Evolutionary conservation across 805 yeast genomes (phyloP).

Genomic region (Teunomyces lycoperdinae): DNA sequence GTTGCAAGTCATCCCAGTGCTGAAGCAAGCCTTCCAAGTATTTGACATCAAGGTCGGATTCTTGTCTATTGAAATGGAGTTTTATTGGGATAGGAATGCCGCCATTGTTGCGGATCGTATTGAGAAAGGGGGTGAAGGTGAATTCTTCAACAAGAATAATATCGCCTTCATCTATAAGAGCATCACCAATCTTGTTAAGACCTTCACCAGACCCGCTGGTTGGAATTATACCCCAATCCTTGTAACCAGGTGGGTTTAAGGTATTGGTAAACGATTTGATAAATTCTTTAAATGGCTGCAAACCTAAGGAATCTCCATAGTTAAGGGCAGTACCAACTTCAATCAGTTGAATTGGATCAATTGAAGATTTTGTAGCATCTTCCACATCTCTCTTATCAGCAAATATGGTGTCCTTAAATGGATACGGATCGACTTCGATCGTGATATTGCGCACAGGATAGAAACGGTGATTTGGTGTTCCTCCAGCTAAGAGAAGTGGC

Average conservation of each 20-base stretch:
- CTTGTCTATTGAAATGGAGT: not conserved
- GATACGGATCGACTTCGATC: conserved; percentile 7
- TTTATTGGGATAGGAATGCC: conserved; percentile 3
- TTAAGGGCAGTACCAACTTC: not conserved
- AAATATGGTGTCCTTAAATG: conserved; percentile 9
- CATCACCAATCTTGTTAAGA: conserved; percentile 5
- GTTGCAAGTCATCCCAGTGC: conserved; percentile 4
- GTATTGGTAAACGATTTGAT: not conserved
- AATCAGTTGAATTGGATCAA: too few species aligned
- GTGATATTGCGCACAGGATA: conserved; percentile 7
- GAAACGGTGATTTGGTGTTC: conserved; percentile 7
- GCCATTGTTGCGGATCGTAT: conserved; percentile 3
- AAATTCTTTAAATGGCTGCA: conserved; percentile 1
- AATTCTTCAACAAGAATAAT: conserved; percentile 6
- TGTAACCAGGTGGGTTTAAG: conserved; percentile 1
- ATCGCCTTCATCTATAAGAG: conserved; percentile 6
- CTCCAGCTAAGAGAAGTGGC: conserved; percentile 4
- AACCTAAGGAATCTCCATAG: conserved; percentile 3
- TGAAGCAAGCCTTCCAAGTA: conserved; percentile 1
- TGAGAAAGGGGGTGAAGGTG: conserved; percentile 6
- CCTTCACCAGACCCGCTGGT: conserved; percentile 8
- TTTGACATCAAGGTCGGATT: conserved; percentile 5
- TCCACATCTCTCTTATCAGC: not conserved
- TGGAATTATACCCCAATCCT: conserved; percentile 4
- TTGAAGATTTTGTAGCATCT: too few species aligned